Percentiles rank a stretch among this genome's conserved stretches.
These are phyloP conservation scores for Globisporangium nagaii DNA, from an alignment of 352 stramenopile genomes.

Conservation along the genomic window DNA sequence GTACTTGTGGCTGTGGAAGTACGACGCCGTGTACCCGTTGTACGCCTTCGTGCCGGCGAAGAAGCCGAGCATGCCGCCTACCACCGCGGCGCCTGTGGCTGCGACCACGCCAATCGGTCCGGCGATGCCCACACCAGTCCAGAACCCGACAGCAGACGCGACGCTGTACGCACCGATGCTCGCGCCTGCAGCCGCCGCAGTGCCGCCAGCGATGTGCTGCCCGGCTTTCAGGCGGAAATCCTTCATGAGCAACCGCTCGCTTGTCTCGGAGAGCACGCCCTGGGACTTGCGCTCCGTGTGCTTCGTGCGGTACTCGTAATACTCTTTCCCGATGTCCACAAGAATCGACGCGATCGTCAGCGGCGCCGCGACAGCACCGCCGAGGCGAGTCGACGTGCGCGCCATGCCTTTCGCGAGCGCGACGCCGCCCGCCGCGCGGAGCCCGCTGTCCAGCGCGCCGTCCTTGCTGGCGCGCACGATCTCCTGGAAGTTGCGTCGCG, in stretches of 20 bases:
- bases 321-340: constrained; percentile 84
- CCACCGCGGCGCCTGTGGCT: constrained; percentile 69
- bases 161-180: constrained; percentile 73
- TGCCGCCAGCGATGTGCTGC: constrained; percentile 76
- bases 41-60: constrained; percentile 81
- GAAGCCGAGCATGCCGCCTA: constrained; percentile 79
- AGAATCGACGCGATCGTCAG: constrained; percentile 82
- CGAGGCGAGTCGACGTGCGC: constrained; percentile 45
- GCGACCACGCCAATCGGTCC: constrained; percentile 73
- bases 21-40: constrained; percentile 55
- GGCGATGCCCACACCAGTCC: constrained; percentile 74
- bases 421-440: constrained; percentile 73
- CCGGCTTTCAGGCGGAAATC: constrained; percentile 77
- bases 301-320: constrained; percentile 76
- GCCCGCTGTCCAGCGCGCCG: constrained; percentile 74
- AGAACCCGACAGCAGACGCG: constrained; percentile 64
- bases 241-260: constrained; percentile 78
- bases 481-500: constrained; percentile 24
- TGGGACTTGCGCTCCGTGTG: constrained; percentile 65
- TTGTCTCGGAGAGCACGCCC: constrained; percentile 60
- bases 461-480: constrained; percentile 62
- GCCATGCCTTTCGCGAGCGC: constrained; percentile 71
- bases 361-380: constrained; percentile 62
- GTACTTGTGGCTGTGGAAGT: constrained; percentile 73
- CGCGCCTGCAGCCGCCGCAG: constrained; percentile 64